Base-by-base conservation (phyloP, 2,329 filamentous ascomycete genomes). In the Cordyceps fumosorosea region DNA sequence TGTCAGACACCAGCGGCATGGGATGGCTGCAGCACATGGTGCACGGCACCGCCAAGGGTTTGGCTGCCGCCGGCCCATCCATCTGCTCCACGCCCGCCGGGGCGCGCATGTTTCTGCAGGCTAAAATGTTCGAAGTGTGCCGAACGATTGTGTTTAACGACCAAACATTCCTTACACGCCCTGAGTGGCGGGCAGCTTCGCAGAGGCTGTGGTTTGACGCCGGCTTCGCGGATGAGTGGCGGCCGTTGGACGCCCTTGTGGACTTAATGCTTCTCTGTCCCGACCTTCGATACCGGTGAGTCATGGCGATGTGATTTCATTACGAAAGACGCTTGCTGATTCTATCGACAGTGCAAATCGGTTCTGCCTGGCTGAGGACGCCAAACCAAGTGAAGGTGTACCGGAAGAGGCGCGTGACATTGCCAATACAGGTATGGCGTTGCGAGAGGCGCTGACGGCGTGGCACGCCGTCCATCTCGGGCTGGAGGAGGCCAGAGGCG, bases 11-110 rank as follows among this genome's bases (percentile, higher is more conserved):
- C 0, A 70, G 72, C 0, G 73, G 71, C 0, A 63, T 69, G 20
- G 72, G 70, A 0, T 75, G 73, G 73, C 40, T 73, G 4, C 71
- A 73, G 6, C 73, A 75, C 12, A 66, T 75, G 26, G 69, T 75
- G 0, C 70, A 74, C 26, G 73, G 73, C 8, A 75, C 73, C 0
- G 68, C 71, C 0, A 72, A 64, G 0, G 72, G 73, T 0, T 64
- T 75, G 1, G 60, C 72, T 2, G 71, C 72, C 0, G 67, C 62
- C 3, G 73, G 73, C 0, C 70, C 73, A 16, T 26, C 56, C 18
- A 50, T 64, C 1, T 74, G 69, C 34, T 32, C 42, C 2, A 64
- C 68, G 4, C 68, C 67, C 1, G 58, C 62, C 7, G 71, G 69
- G 2, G 65, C 57, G 2, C 60, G 65, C 0, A 74, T 75, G 51